Evolutionary conservation across 768 basidiomycete genomes (phyloP), one percentile per base, ranked within the genome.

Genomic region (Suillus tomentosus): DNA sequence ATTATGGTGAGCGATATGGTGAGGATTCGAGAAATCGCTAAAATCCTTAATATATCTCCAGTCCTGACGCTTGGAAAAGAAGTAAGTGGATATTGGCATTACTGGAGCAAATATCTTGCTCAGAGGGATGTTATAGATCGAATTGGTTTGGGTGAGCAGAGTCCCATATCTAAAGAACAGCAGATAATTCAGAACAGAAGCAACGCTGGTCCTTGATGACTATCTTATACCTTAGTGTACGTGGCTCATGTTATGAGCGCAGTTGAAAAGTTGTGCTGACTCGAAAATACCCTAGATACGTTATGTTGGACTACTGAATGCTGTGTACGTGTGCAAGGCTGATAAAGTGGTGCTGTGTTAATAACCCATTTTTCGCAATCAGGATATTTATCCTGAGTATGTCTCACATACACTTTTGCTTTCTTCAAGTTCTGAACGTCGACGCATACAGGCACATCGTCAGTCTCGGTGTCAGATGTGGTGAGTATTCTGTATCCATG

Each of bases 131-230:
- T 24, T 24, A n/a, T 22, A 48, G 47, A 48, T 48, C 5, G 47
- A 48, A 48, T 22, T 48, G n/a, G 22, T 48, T 11, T 48, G 47
- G 47, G 47, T 48, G 47, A 48, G 47, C n/a, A 48, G 47, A 48
- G 10, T 48, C 11, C 11, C 10, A 22, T 48, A 48, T 15, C 48
- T 11, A 5, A 22, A 48, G 47, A 22, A 24, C 13, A 48, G 10
- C 47, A 50, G 5, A 22, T 24, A 24, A 50, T 50, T 24, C 48
- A 15, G 11, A 14, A 8, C 48, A 50, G 48, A 50, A 22, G 22
- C 22, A 50, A 50, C 24, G 24, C 24, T 50, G 22, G 48, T 50
- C 48, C 13, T 8, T 50, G 24, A 50, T 50, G 22, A 24, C 48
- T 50, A 14, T 14, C 14, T 7, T 50, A 24, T 50, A 24, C 48